Evolutionary conservation across 2,329 filamentous ascomycete species (phyloP).

Genomic region (Phialophora chinensis): DNA sequence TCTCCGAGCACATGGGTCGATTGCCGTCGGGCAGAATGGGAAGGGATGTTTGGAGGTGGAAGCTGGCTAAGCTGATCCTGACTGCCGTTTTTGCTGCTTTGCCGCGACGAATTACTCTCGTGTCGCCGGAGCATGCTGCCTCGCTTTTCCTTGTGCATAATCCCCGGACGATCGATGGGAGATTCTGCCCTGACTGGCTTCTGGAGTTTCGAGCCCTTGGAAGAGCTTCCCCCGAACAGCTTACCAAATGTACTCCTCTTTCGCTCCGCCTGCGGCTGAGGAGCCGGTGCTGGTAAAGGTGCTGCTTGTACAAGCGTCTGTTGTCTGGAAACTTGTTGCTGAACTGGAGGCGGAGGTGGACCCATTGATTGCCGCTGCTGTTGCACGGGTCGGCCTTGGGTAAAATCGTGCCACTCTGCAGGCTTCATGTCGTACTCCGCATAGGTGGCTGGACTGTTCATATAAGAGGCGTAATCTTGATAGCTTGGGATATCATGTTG

Average conservation of each 20-base stretch:
- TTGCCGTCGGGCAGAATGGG: slow-evolving; percentile 20
- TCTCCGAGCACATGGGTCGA: slow-evolving; percentile 24
- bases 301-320: slow-evolving; percentile 1
- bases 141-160: slow-evolving; percentile 29
- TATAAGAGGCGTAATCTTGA: slow-evolving; percentile 8
- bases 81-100: slow-evolving; percentile 25
- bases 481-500: slow-evolving; percentile 9
- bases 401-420: slow-evolving; percentile 4
- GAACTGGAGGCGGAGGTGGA: slow-evolving; percentile 17
- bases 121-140: slow-evolving; percentile 27
- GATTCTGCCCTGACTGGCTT: slow-evolving; percentile 20
- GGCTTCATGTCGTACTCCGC: slow-evolving; percentile 25
- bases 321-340: neutral
- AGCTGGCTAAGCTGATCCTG: slow-evolving; percentile 30
- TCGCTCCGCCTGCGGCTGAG: neutral
- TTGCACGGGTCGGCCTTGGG: slow-evolving; percentile 6
- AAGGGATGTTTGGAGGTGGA: slow-evolving; percentile 19
- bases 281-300: neutral
- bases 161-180: slow-evolving; percentile 10
- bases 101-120: slow-evolving; percentile 34
- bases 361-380: slow-evolving; percentile 25
- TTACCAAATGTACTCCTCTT: slow-evolving; percentile 33
- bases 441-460: neutral
- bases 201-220: slow-evolving; percentile 30
- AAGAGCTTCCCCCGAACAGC: slow-evolving; percentile 28